Evolutionary conservation across 2,329 filamentous ascomycete genomes (phyloP).

Genomic region (Monosporascus ibericus): DNA sequence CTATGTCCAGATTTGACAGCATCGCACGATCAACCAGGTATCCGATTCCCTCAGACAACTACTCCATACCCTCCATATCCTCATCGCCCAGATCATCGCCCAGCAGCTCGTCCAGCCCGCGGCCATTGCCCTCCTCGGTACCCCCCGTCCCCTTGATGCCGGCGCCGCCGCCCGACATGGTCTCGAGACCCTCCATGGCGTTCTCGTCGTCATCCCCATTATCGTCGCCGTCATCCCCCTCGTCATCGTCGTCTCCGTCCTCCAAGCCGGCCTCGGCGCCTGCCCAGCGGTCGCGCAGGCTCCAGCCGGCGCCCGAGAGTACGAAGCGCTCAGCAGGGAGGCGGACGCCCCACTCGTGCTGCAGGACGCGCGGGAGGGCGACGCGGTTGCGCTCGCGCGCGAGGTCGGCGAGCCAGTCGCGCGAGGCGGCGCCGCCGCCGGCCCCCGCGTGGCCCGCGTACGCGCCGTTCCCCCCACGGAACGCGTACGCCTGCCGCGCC

Average conservation of each 20-base stretch:
- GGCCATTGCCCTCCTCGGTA: slow-evolving; percentile 40
- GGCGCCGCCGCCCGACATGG: slow-evolving; percentile 1
- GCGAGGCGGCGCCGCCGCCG: slow-evolving; percentile 61
- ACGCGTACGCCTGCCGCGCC: slow-evolving; percentile 62
- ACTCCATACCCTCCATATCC: slow-evolving; percentile 44
- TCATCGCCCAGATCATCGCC: slow-evolving; percentile 45
- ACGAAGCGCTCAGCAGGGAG: slow-evolving; percentile 64
- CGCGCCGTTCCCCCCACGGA: slow-evolving; percentile 45
- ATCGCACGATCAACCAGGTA: too few relatives aligned
- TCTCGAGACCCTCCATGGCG: slow-evolving; percentile 44
- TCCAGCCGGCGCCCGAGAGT: slow-evolving; percentile 60
- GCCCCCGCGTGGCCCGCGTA: slow-evolving; percentile 40
- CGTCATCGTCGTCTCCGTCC: slow-evolving; percentile 32
- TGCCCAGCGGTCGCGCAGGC: slow-evolving; percentile 53
- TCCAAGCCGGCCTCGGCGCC: slow-evolving; percentile 33
- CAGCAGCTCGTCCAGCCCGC: slow-evolving; percentile 49
- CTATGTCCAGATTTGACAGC: too few relatives aligned
- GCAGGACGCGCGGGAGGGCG: slow-evolving; percentile 55
- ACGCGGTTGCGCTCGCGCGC: slow-evolving; percentile 65
- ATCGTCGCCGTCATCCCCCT: slow-evolving; percentile 32
- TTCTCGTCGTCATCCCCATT: slow-evolving; percentile 35
- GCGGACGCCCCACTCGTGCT: slow-evolving; percentile 62
- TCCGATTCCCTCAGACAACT: not conserved
- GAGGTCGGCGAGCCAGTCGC: slow-evolving; percentile 73
- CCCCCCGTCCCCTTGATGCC: slow-evolving; percentile 20